phyloP scores from a whole-genome alignment of 2,329 filamentous ascomycete genomes.

The Stromatinia cepivora region DNA sequence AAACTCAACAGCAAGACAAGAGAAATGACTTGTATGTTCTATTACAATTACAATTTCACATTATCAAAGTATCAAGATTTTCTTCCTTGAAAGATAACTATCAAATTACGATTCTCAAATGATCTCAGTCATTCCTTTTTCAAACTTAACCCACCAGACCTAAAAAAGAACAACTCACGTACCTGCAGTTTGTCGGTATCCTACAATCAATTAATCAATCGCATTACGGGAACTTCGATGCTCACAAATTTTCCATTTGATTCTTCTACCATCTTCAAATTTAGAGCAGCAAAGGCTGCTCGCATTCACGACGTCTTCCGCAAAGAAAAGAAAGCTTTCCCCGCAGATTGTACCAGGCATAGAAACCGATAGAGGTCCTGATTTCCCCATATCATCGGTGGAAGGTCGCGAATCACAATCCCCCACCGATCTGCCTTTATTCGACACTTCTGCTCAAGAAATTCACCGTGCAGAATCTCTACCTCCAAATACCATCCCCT shows the following conservation, averaged over 20 bases:
- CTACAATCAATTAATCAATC: constrained; percentile 20
- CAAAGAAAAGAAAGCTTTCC: constrained; percentile 71
- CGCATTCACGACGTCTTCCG: constrained; percentile 70
- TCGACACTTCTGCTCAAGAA: constrained; percentile 38
- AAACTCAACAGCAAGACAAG: not conserved
- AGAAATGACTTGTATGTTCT: not conserved
- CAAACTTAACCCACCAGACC: not conserved
- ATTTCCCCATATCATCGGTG: constrained; percentile 39
- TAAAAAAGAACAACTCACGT: not conserved
- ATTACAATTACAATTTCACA: not conserved
- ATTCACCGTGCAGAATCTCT: constrained; percentile 39
- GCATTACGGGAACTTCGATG: constrained; percentile 13
- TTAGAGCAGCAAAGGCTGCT: constrained; percentile 55
- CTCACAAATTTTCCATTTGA: constrained; percentile 29
- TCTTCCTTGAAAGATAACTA: not conserved
- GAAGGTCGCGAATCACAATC: constrained; percentile 47
- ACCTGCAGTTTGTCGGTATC: constrained; percentile 20
- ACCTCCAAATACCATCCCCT: constrained; percentile 51
- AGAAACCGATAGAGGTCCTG: constrained; percentile 34
- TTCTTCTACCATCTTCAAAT: constrained; percentile 26
- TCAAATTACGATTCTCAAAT: not conserved
- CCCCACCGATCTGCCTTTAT: constrained; percentile 47
- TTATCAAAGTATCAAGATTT: not conserved
- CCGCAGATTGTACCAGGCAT: constrained; percentile 34
- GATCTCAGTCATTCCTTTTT: constrained; percentile 5